These are phyloP conservation scores for Aechmea fasciata DNA, from an alignment of 176 grass and related monocot species.

Conservation along the genomic window DNA sequence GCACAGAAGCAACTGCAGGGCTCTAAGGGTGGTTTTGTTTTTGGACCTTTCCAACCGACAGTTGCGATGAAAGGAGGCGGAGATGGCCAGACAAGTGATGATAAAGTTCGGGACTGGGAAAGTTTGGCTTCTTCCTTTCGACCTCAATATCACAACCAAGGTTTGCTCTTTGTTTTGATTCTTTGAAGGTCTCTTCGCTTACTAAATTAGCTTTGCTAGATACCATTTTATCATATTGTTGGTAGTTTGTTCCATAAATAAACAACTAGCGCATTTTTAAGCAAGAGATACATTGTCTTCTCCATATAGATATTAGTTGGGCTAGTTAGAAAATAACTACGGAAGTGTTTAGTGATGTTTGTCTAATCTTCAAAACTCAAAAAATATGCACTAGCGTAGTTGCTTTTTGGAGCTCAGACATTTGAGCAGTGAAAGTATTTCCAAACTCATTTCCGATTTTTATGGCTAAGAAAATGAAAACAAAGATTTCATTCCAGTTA, in stretches of 20 bases:
- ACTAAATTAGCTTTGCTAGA: neutral
- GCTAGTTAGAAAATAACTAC: too few relatives aligned
- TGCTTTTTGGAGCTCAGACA: too few relatives aligned
- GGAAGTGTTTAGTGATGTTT: too few relatives aligned
- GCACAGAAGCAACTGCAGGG: conserved; percentile 31
- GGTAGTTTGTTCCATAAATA: neutral
- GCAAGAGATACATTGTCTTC: too few relatives aligned
- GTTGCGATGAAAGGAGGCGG: conserved; percentile 34
- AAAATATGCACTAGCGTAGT: too few relatives aligned
- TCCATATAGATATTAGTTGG: too few relatives aligned
- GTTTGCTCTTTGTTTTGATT: conserved; percentile 28
- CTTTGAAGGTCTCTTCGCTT: neutral
- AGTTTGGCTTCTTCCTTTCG: conserved; percentile 54
- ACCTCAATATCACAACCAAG: conserved; percentile 81
- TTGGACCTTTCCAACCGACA: conserved; percentile 72
- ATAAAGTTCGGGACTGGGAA: conserved; percentile 52
- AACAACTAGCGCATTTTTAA: neutral
- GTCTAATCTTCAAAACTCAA: too few relatives aligned
- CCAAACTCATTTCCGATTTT: too few relatives aligned
- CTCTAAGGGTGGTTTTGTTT: conserved; percentile 47
- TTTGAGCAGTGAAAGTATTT: too few relatives aligned
- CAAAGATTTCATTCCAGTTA: too few relatives aligned
- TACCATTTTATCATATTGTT: neutral
- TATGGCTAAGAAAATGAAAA: too few relatives aligned
- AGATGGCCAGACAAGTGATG: conserved; percentile 15